Conservation (phyloP, 1,284 basidiomycete genomes). For the Quambalaria eucalypti region DNA sequence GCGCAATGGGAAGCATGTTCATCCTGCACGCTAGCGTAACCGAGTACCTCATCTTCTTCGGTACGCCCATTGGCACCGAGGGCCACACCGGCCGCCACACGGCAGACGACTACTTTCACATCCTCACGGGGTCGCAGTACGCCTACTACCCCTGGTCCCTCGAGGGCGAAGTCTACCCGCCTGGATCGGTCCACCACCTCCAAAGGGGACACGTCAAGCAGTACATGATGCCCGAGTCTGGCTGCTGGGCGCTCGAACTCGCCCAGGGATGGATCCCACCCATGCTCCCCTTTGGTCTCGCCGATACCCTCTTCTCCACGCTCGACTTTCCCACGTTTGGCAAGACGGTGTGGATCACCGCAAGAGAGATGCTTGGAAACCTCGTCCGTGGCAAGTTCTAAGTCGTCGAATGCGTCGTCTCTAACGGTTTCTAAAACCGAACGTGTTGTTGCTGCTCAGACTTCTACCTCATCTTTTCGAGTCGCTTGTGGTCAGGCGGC, state of each 20-base stretch:
- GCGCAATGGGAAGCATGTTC: constrained; percentile 96
- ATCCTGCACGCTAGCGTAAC: constrained; percentile 87
- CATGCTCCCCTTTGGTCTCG: constrained; percentile 72
- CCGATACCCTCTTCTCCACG: constrained; percentile 76
- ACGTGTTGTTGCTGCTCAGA: no score
- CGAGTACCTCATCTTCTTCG: constrained; percentile 76
- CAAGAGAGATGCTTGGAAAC: constrained; percentile 41
- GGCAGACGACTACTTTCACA: constrained; percentile 96
- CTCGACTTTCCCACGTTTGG: constrained; percentile 77
- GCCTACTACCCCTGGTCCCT: constrained; percentile 74
- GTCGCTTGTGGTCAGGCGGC: no score
- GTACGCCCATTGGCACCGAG: constrained; percentile 89
- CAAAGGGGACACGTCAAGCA: constrained; percentile 78
- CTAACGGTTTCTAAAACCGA: no score
- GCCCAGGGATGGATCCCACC: constrained; percentile 59
- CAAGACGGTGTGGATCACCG: constrained; percentile 70
- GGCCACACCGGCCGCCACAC: constrained; percentile 89
- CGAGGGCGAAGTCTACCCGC: constrained; percentile 68
- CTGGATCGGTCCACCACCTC: constrained; percentile 77
- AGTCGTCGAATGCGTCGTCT: no score
- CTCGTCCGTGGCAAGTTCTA: constrained; percentile 16
- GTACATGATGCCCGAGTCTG: constrained; percentile 88
- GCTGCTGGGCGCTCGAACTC: constrained; percentile 86
- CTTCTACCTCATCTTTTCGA: no score
- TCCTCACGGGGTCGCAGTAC: constrained; percentile 84